A percentile compares a stretch with the other conserved stretches of the same genome.
Conservation (phyloP, 1,284 basidiomycete genomes). For the Meripilus lineatus region DNA sequence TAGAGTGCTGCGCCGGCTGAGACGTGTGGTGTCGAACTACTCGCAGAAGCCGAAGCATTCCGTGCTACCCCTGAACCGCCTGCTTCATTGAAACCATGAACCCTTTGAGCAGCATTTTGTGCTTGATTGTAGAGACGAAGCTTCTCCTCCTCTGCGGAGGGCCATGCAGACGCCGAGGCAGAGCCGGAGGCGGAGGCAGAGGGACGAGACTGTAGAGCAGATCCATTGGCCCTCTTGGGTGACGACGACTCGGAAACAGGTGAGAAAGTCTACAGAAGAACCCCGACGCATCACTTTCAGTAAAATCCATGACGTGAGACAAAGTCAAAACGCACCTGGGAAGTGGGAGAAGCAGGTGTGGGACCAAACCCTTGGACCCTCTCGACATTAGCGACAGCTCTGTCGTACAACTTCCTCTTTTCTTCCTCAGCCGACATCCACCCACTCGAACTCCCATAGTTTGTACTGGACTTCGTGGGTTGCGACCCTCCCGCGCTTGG, state of each 20-base stretch:
- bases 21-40: slow-evolving; percentile 10
- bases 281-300: neutral
- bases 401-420: slow-evolving; percentile 60
- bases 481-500: neutral
- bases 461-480: neutral
- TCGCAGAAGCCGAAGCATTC: slow-evolving; percentile 6
- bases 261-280: neutral
- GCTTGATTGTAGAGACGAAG: slow-evolving; percentile 63
- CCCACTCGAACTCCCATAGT: slow-evolving; percentile 9
- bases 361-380: slow-evolving; percentile 52
- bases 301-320: too few species aligned
- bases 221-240: too few species aligned
- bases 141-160: slow-evolving; percentile 71
- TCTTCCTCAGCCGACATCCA: slow-evolving; percentile 64
- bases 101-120: slow-evolving; percentile 48
- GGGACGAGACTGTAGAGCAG: too few species aligned
- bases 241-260: slow-evolving; percentile 6
- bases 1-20: slow-evolving; percentile 44
- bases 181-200: slow-evolving; percentile 1
- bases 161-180: slow-evolving; percentile 35
- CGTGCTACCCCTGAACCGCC: slow-evolving; percentile 11
- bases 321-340: slow-evolving; percentile 4
- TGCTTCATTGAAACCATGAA: slow-evolving; percentile 32
- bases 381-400: slow-evolving; percentile 59
- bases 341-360: slow-evolving; percentile 9